These are phyloP conservation scores for Ulota crispa DNA, from an alignment of 225 moss, liverwort and hornwort species.

Conservation along the genomic window DNA sequence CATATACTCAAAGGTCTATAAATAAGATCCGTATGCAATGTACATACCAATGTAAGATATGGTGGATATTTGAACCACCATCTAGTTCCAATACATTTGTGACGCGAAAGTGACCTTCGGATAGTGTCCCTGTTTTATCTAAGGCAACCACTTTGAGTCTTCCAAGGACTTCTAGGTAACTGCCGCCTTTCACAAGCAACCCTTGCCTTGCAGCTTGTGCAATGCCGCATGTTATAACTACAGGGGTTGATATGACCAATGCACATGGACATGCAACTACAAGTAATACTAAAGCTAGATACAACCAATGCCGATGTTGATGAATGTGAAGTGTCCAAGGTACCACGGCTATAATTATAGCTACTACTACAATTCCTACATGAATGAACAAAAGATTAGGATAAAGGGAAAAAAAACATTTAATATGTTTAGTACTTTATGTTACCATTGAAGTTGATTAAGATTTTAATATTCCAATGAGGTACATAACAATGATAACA, in stretches of 20 bases:
- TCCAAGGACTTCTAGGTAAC: conserved; percentile 53
- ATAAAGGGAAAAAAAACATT: neutral
- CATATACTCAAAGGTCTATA: neutral
- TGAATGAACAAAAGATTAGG: neutral
- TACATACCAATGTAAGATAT: conserved; percentile 49
- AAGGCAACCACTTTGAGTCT: conserved; percentile 57
- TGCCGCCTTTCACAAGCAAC: conserved; percentile 57
- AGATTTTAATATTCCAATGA: neutral
- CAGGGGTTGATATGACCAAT: conserved; percentile 56
- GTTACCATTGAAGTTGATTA: too few species aligned
- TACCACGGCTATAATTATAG: conserved; percentile 47
- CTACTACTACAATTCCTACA: conserved; percentile 47
- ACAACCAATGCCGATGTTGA: conserved; percentile 48
- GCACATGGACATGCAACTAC: conserved; percentile 70
- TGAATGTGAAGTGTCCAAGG: conserved; percentile 50
- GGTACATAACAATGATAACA: neutral
- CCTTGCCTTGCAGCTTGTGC: conserved; percentile 59
- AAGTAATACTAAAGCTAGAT: conserved; percentile 57
- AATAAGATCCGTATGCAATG: neutral
- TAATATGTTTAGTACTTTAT: too few species aligned
- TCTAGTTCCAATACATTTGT: conserved; percentile 46
- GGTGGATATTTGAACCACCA: conserved; percentile 31
- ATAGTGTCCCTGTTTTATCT: conserved; percentile 58
- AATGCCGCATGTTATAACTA: conserved; percentile 60
- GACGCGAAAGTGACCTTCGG: conserved; percentile 46